These are phyloP conservation scores for Xylariaceae sp. DNA, from an alignment of 2,329 filamentous ascomycete genomes.

Conservation along the genomic window DNA sequence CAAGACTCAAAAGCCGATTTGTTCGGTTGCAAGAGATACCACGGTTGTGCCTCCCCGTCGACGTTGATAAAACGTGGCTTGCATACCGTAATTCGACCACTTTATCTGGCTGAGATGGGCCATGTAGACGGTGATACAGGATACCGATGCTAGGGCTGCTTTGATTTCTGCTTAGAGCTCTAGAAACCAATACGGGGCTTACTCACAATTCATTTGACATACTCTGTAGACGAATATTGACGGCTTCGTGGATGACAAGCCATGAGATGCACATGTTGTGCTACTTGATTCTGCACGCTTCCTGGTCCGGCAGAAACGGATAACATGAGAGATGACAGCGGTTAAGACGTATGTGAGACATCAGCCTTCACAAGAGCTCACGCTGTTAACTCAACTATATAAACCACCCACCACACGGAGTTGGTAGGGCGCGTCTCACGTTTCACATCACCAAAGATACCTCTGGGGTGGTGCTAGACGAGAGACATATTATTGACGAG, in stretches of 20 bases:
- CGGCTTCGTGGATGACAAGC: conserved; percentile 7
- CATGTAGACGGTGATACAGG: neutral
- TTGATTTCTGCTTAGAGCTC: conserved; percentile 1
- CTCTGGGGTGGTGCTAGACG: conserved; percentile 14
- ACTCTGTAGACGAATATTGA: conserved; percentile 2
- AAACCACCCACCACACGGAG: conserved; percentile 3
- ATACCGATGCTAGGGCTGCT: conserved; percentile 2
- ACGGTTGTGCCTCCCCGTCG: neutral
- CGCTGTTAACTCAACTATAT: conserved; percentile 4
- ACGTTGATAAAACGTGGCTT: neutral
- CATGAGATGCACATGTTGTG: conserved; percentile 15
- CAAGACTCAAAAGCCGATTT: neutral
- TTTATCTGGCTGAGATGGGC: neutral
- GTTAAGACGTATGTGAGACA: conserved; percentile 8
- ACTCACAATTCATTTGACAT: neutral
- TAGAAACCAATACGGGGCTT: conserved; percentile 4
- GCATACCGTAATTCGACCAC: neutral
- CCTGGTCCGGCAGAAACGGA: conserved; percentile 20
- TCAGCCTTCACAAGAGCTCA: conserved; percentile 5
- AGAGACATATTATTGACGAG: conserved; percentile 10
- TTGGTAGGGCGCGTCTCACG: conserved; percentile 1
- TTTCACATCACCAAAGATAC: conserved; percentile 6
- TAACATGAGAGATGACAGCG: conserved; percentile 6
- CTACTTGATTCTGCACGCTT: conserved; percentile 23
- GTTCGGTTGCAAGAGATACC: neutral